A percentile compares a stretch with the other conserved stretches of the same genome.
These are phyloP conservation scores for Huntiella savannae DNA, from an alignment of 2,329 filamentous ascomycete genomes.

Conservation along the genomic window DNA sequence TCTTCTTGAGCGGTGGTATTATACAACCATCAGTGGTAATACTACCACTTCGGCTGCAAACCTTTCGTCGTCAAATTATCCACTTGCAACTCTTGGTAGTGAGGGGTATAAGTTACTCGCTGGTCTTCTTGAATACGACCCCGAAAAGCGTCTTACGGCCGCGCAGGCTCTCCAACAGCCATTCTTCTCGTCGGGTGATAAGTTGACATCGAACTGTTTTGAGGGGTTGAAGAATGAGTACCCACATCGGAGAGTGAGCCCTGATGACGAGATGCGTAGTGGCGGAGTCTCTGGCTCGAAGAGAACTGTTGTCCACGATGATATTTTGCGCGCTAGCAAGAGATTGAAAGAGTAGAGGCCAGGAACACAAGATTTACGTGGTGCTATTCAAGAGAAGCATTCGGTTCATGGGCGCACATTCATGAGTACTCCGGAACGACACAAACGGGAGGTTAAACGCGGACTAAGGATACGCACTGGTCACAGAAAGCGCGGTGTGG, in stretches of 20 bases:
- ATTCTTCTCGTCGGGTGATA: constrained; percentile 63
- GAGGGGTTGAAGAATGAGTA: constrained; percentile 79
- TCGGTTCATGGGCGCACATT: too few relatives aligned
- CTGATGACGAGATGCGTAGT: constrained; percentile 89
- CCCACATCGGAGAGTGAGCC: constrained; percentile 71
- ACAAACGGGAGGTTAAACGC: too few relatives aligned
- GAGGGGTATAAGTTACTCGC: constrained; percentile 72
- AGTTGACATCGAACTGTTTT: constrained; percentile 69
- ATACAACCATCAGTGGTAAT: constrained; percentile 44
- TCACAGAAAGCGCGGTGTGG: too few relatives aligned
- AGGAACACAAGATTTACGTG: background rate
- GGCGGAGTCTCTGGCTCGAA: constrained; percentile 82
- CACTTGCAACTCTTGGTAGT: constrained; percentile 42
- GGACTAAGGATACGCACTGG: too few relatives aligned
- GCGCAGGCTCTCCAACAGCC: constrained; percentile 75
- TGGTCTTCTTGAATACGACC: constrained; percentile 80
- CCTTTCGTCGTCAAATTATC: constrained; percentile 20
- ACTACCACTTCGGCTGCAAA: constrained; percentile 29
- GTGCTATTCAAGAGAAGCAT: too few relatives aligned
- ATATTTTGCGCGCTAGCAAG: constrained; percentile 47
- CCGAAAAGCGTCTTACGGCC: constrained; percentile 69
- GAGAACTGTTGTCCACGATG: constrained; percentile 67
- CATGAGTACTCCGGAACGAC: too few relatives aligned
- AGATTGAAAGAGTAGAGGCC: constrained; percentile 33
- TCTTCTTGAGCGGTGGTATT: constrained; percentile 64